These are phyloP conservation scores for Candida takata DNA, from an alignment of 805 yeast species.

Conservation along the genomic window DNA sequence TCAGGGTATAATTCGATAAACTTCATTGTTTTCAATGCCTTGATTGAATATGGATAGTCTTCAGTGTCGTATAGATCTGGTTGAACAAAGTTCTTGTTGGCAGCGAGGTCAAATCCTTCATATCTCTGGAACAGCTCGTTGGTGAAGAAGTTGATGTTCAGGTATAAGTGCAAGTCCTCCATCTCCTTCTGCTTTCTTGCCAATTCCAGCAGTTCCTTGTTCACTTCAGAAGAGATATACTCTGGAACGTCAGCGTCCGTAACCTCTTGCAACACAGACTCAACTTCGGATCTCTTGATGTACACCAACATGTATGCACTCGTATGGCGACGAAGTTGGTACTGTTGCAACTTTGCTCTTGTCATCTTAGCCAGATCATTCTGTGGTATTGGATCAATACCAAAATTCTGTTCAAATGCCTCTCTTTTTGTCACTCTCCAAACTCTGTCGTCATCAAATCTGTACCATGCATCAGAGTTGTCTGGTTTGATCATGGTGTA, in stretches of 20 bases:
- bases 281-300: conserved; percentile 55
- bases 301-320: conserved; percentile 97
- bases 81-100: conserved; percentile 43
- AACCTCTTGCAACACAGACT: conserved; percentile 52
- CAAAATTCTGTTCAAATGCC: conserved; percentile 89
- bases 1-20: conserved; percentile 42
- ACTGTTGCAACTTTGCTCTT: conserved; percentile 54
- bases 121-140: conserved; percentile 46
- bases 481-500: conserved; percentile 89
- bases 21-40: conserved; percentile 50
- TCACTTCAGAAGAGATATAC: conserved; percentile 60
- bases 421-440: conserved; percentile 78
- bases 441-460: conserved; percentile 94
- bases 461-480: conserved; percentile 64
- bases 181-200: conserved; percentile 47
- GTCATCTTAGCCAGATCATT: conserved; percentile 44
- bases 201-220: conserved; percentile 53
- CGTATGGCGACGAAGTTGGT: conserved; percentile 71
- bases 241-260: conserved; percentile 52
- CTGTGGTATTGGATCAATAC: conserved; percentile 56
- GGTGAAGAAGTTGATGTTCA: conserved; percentile 51
- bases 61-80: conserved; percentile 40
- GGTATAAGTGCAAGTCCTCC: conserved; percentile 66
- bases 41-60: conserved; percentile 42
- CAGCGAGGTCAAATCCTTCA: conserved; percentile 71